A percentile compares a stretch with the other conserved stretches of the same genome.
These are phyloP conservation scores for Eugenia klotzschiana DNA, from an alignment of 441 rosid species.

Conservation along the genomic window DNA sequence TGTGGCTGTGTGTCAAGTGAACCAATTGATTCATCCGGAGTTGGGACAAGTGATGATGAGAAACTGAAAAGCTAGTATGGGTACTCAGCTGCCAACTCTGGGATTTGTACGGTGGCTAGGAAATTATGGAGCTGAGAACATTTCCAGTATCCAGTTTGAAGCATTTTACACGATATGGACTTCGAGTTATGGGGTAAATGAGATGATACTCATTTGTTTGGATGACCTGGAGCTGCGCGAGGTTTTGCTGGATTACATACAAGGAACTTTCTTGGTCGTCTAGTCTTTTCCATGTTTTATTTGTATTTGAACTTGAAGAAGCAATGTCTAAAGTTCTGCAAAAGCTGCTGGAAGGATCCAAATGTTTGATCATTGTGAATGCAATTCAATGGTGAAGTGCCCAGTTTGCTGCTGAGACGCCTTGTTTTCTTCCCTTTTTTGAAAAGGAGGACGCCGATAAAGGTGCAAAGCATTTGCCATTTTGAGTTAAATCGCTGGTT, in stretches of 20 bases:
- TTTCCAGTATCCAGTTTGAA: background rate
- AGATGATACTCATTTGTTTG: background rate
- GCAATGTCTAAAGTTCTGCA: background rate
- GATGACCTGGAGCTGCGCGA: background rate
- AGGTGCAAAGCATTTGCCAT: background rate
- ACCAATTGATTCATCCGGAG: background rate
- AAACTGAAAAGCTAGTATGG: background rate
- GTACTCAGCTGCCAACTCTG: background rate
- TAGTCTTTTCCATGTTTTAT: background rate
- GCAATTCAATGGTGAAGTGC: background rate
- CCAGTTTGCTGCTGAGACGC: background rate
- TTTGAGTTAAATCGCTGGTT: background rate
- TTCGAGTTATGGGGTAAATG: background rate
- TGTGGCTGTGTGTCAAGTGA: background rate
- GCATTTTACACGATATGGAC: background rate
- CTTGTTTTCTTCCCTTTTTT: background rate
- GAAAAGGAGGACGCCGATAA: accelerated
- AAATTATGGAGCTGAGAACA: background rate
- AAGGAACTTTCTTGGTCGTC: background rate
- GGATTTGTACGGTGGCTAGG: background rate
- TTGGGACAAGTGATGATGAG: background rate
- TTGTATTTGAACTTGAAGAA: background rate
- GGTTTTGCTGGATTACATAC: background rate
- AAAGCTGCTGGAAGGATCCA: background rate
- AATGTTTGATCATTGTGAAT: background rate